These are phyloP conservation scores for Liriodendron chinense DNA, from an alignment of 164 flowering plant genomes.

Conservation along the genomic window DNA sequence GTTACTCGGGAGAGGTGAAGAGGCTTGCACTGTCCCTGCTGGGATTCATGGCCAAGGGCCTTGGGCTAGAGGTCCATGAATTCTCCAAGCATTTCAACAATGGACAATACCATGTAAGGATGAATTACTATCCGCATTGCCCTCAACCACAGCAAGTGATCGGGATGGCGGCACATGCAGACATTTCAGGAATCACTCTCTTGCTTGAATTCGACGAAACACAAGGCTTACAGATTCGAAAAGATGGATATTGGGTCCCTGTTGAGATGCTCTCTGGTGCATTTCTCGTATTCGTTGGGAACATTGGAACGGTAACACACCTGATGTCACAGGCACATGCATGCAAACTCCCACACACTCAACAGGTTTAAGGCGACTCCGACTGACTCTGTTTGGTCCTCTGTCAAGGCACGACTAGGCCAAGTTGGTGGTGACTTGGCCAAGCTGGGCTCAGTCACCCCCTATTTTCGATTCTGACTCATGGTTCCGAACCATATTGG, in stretches of 20 bases:
- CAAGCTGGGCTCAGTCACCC: not conserved
- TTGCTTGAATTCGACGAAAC: slow-evolving; percentile 8
- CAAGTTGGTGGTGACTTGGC: no score
- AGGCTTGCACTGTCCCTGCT: slow-evolving; percentile 7
- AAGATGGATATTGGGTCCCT: slow-evolving; percentile 12
- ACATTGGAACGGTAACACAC: slow-evolving; percentile 5
- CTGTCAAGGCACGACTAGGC: no score
- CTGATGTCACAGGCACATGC: not conserved
- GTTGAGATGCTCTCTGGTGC: slow-evolving; percentile 3
- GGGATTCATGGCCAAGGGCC: slow-evolving; percentile 8
- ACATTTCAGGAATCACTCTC: slow-evolving; percentile 7
- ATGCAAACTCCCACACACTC: not conserved
- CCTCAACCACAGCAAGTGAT: slow-evolving; percentile 4
- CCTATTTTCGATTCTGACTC: no score
- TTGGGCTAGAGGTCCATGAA: not conserved
- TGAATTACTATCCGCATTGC: slow-evolving; percentile 14
- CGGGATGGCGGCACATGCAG: slow-evolving; percentile 7
- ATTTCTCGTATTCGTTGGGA: not conserved
- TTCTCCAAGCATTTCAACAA: slow-evolving; percentile 1
- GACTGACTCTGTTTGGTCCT: no score
- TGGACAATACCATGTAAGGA: slow-evolving; percentile 2
- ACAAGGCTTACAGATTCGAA: slow-evolving; percentile 9
- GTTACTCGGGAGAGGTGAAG: slow-evolving; percentile 7
- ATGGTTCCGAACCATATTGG: no score
- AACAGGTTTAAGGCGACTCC: no score